Base-by-base conservation (phyloP, 768 basidiomycete species). In the Grammothele lineata region DNA sequence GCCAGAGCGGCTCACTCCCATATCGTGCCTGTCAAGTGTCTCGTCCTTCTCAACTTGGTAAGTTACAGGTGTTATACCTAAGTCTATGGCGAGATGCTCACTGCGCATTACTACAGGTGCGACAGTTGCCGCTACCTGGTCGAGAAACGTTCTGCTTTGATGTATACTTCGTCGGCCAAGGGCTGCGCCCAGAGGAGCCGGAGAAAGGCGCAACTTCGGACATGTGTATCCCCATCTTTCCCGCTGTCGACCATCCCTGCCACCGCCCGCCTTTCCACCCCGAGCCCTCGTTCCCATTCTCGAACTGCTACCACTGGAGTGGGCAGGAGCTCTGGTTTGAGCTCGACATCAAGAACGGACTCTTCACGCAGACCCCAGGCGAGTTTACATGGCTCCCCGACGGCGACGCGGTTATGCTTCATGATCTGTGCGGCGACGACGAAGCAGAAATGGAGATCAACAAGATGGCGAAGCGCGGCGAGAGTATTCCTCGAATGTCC, bases 171-270 rank as follows among this genome's bases (percentile, higher is more conserved):
- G 8, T 48, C 15, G 47, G 41, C 15, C 37, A 35, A 3, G n/a
- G 40, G 1, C 27, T 48, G 1, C 41, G 47, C 2, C 47, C 47
- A 4, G 40, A 15, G 11, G 19, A 11, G 18, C 40, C 34, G 6
- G 35, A 21, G 22, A 32, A 10, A 4, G 12, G 22, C 36, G 4
- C 24, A 25, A 39, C 26, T 2, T 14, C 25, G 11, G 58, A 32
- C 58, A 60, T 55, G 59, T 57, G 26, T 17, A 49, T 19, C 34
- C 56, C 38, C 34, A 70, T 37, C 45, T 23, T 24, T 9, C 51
- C 36, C 4, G 27, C 18, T 22, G 42, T n/a, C 24, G 36, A 14
- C 5, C 35, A 37, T 27, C 43, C 43, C 4, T 14, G 24, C 1
- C 22, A 23, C n/a, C 43, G 43, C 5, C 23, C 43, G 3, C 35